Percentiles rank a stretch among this genome's conserved stretches.
phyloP scores from a whole-genome alignment of 1,284 basidiomycete species.

The Boletellus deceptivus region DNA sequence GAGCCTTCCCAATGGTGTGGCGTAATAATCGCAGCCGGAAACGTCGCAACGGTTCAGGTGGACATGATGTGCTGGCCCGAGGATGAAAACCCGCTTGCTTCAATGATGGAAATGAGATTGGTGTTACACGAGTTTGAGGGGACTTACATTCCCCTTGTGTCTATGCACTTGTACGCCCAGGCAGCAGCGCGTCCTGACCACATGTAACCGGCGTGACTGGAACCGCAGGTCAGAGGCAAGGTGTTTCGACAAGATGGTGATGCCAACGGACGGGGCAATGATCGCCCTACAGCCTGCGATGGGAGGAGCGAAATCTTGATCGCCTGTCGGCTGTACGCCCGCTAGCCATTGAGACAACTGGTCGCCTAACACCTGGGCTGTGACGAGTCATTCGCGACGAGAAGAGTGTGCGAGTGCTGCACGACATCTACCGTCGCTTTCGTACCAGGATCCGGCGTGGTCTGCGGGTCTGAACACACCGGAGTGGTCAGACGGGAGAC shows the following conservation, averaged over 20 bases:
- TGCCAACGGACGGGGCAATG: constrained; percentile 83
- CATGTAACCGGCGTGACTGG: constrained; percentile 92
- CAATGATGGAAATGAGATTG: constrained; percentile 9
- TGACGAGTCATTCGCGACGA: constrained; percentile 11
- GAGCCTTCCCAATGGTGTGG: constrained; percentile 85
- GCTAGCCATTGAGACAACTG: constrained; percentile 69
- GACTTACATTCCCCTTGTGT: constrained; percentile 75
- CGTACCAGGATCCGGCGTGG: constrained; percentile 94
- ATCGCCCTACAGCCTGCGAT: constrained; percentile 83
- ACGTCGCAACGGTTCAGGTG: constrained; percentile 88
- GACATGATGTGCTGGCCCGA: constrained; percentile 95
- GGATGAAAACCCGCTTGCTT: constrained; percentile 89
- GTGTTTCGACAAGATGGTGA: constrained; percentile 2
- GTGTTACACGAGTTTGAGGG: not conserved
- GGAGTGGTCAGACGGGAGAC: not conserved
- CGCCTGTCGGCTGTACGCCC: constrained; percentile 51
- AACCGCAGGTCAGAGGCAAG: constrained; percentile 9
- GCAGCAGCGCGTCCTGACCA: constrained; percentile 95
- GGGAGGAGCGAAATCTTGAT: constrained; percentile 55
- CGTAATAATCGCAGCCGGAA: constrained; percentile 72
- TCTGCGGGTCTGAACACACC: constrained; percentile 54
- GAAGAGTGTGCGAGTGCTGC: constrained; percentile 8
- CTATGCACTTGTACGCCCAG: constrained; percentile 92
- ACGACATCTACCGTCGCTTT: constrained; percentile 54
- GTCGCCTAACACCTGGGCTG: constrained; percentile 56